phyloP scores from a whole-genome alignment of 2,329 filamentous ascomycete genomes.

The Aspergillus unguis region DNA sequence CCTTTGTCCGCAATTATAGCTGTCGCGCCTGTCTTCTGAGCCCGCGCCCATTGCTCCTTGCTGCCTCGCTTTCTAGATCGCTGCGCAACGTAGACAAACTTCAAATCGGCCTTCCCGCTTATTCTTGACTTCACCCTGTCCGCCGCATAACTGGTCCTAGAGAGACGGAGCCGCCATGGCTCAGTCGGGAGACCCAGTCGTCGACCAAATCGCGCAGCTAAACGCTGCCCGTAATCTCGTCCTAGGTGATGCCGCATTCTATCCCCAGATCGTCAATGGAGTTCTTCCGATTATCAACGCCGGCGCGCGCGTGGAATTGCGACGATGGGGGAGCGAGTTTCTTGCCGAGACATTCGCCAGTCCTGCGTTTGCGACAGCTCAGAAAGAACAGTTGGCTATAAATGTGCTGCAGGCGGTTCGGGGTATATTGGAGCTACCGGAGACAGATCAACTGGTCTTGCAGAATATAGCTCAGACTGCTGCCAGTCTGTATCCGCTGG shows the following conservation, averaged over 20 bases:
- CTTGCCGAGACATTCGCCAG: constrained; percentile 93
- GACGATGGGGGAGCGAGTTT: constrained; percentile 95
- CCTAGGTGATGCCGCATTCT: constrained; percentile 80
- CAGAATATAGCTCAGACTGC: constrained; percentile 84
- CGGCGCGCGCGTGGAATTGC: constrained; percentile 70
- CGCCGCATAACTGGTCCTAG: constrained; percentile 4
- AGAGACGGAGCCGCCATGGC: constrained; percentile 48
- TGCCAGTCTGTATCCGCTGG: constrained; percentile 87
- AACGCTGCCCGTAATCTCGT: constrained; percentile 87
- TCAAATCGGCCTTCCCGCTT: not conserved
- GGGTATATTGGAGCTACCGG: constrained; percentile 65
- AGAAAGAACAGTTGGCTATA: constrained; percentile 76
- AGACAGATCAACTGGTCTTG: constrained; percentile 74
- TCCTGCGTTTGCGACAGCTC: constrained; percentile 70
- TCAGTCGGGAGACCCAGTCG: constrained; percentile 55
- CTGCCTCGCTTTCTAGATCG: not conserved
- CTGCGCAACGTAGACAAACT: constrained; percentile 14
- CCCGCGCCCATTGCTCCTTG: constrained; percentile 3
- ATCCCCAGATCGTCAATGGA: constrained; percentile 85
- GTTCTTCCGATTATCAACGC: constrained; percentile 88
- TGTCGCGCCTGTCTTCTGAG: constrained; percentile 8
- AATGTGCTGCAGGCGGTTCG: constrained; percentile 74
- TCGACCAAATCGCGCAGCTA: constrained; percentile 80
- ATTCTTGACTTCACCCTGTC: not conserved
- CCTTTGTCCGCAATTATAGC: constrained; percentile 7